Evolutionary conservation across 495 filamentous ascomycete genomes (phyloP).

Genomic region (Hypoxylon intermedium): DNA sequence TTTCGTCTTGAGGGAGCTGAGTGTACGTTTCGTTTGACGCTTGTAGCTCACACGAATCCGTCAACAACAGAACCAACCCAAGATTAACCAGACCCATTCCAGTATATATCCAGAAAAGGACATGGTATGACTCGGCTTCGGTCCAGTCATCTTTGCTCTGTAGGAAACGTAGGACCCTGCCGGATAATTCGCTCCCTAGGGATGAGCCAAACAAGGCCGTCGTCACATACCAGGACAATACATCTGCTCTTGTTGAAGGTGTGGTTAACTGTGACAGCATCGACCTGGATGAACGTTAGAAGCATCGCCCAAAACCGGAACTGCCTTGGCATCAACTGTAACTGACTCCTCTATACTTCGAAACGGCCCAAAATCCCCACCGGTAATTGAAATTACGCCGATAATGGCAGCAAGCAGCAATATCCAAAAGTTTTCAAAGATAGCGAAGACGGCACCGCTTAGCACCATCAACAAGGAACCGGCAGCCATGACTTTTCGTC

Average conservation of each 20-base stretch:
- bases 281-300: conserved; percentile 48
- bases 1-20: conserved; percentile 55
- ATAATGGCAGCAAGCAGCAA: conserved; percentile 75
- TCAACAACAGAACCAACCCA: conserved; percentile 64
- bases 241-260: conserved; percentile 67
- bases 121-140: conserved; percentile 66
- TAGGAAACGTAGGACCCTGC: conserved; percentile 67
- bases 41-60: conserved; percentile 65
- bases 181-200: conserved; percentile 68
- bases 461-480: conserved; percentile 73
- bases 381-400: conserved; percentile 83
- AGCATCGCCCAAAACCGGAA: not conserved
- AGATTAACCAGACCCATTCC: conserved; percentile 72
- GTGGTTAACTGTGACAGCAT: conserved; percentile 76
- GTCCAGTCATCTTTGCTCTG: conserved; percentile 58
- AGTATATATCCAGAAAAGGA: conserved; percentile 74
- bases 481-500: conserved; percentile 70
- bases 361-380: conserved; percentile 83
- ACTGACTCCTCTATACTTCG: conserved; percentile 78
- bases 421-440: conserved; percentile 74
- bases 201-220: conserved; percentile 69
- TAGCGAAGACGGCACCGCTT: conserved; percentile 72
- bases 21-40: conserved; percentile 41
- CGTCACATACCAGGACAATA: conserved; percentile 80
- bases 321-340: not conserved